Conservation (phyloP, 257 asterid species). For the Gentiana dahurica region DNA sequence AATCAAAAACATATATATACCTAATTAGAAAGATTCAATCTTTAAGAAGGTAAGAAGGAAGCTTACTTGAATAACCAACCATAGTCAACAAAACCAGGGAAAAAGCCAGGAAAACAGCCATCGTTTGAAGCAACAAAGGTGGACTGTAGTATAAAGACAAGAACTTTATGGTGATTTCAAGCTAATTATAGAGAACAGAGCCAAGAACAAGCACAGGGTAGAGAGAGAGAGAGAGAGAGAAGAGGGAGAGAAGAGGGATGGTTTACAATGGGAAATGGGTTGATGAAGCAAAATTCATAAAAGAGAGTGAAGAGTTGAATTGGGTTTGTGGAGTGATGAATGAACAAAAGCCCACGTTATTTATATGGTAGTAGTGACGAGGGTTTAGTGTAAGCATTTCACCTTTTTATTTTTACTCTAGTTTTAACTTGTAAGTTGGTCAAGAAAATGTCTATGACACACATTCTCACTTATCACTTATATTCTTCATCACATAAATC, state of each 20-base stretch:
- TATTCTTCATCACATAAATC: no score
- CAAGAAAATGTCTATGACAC: no score
- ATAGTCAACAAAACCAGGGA: constrained; percentile 37
- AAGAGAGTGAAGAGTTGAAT: constrained; percentile 8
- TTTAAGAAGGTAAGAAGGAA: constrained; percentile 1
- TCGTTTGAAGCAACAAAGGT: constrained; percentile 6
- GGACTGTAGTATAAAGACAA: no score
- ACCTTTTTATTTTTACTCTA: no score
- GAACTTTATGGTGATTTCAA: no score
- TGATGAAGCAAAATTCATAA: constrained; percentile 4
- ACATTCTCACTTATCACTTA: no score
- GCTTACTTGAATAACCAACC: constrained; percentile 36
- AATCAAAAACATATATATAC: not conserved
- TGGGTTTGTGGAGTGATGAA: constrained; percentile 6
- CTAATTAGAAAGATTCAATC: not conserved
- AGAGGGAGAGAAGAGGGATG: not conserved
- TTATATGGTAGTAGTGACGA: constrained; percentile 5
- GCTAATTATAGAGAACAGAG: not conserved
- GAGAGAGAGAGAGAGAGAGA: not conserved
- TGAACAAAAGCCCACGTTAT: constrained; percentile 9
- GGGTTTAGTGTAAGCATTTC: no score
- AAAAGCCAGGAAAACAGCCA: constrained; percentile 47
- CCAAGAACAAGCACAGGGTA: not conserved
- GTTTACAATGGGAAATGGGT: constrained; percentile 5
- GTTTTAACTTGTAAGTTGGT: no score